Evolutionary conservation across 2,329 filamentous ascomycete species (phyloP).

Genomic region (Trichoderma sp.): DNA sequence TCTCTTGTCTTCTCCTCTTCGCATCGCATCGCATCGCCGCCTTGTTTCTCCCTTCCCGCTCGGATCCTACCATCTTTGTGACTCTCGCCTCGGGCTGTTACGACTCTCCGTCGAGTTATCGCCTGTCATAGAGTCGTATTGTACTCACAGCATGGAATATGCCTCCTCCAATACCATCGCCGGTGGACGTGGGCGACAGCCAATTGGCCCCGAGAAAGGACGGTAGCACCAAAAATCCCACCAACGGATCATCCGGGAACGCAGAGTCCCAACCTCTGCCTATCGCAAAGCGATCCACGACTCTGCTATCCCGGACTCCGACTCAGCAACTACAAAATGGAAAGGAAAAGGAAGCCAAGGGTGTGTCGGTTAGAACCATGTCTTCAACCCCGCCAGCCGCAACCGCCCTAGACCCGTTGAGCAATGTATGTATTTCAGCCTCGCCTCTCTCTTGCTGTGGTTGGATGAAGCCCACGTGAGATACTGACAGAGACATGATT

Average conservation of each 20-base stretch:
- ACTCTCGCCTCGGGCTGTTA: slow-evolving; percentile 7
- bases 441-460: background rate
- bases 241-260: slow-evolving; percentile 27
- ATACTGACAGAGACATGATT: background rate
- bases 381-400: slow-evolving; percentile 27
- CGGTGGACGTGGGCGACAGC: slow-evolving; percentile 29
- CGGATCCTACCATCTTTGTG: background rate
- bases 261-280: slow-evolving; percentile 29
- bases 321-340: slow-evolving; percentile 52
- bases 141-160: slow-evolving; percentile 38
- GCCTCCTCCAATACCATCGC: slow-evolving; percentile 31
- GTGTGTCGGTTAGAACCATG: slow-evolving; percentile 26
- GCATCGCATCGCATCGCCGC: background rate
- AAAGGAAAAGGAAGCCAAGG: slow-evolving; percentile 34
- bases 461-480: background rate
- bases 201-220: slow-evolving; percentile 28
- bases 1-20: background rate
- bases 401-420: slow-evolving; percentile 38
- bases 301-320: slow-evolving; percentile 53
- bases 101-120: slow-evolving; percentile 5
- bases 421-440: slow-evolving; percentile 32
- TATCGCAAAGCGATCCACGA: slow-evolving; percentile 22
- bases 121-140: background rate
- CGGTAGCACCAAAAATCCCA: slow-evolving; percentile 28
- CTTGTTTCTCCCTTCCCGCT: background rate